A percentile compares a stretch with the other conserved stretches of the same genome.
phyloP scores from a whole-genome alignment of 768 basidiomycete genomes.

The Strobilomyces echinocephalus region DNA sequence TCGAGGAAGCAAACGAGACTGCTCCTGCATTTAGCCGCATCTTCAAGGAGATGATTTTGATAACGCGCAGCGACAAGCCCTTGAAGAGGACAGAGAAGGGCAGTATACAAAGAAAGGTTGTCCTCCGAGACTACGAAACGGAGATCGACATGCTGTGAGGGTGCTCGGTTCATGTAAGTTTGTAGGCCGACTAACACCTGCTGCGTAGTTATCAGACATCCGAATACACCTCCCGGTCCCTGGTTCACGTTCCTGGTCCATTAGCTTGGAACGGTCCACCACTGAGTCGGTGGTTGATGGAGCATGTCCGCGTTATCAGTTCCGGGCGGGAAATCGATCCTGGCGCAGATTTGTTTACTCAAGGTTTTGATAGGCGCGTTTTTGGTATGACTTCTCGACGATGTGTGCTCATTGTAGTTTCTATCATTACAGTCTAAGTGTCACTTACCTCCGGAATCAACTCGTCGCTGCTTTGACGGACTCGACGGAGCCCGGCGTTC shows the following conservation, averaged over 20 bases:
- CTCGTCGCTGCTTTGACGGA: constrained; percentile 19
- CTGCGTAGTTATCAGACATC: constrained; percentile 2
- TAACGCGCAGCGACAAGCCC: constrained; percentile 37
- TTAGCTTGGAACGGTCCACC: neutral
- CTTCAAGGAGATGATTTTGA: constrained; percentile 50
- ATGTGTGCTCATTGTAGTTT: neutral
- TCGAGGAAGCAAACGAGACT: constrained; percentile 38
- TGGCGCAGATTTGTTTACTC: constrained; percentile 20
- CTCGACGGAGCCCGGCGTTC: constrained; percentile 21
- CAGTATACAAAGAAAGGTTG: constrained; percentile 16
- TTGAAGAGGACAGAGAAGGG: constrained; percentile 35
- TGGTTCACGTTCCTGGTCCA: neutral
- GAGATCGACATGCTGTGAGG: constrained; percentile 26
- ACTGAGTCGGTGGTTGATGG: constrained; percentile 13
- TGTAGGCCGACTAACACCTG: neutral
- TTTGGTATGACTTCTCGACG: neutral
- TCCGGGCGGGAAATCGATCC: constrained; percentile 1
- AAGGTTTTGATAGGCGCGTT: constrained; percentile 33
- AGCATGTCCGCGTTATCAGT: neutral
- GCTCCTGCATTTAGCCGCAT: constrained; percentile 39
- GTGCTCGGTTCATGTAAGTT: neutral
- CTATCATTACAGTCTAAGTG: constrained; percentile 16
- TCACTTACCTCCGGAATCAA: constrained; percentile 23
- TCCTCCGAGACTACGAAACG: constrained; percentile 18
- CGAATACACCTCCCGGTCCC: neutral